phyloP scores from a whole-genome alignment of 1,284 basidiomycete species.

The Cryptococcus hybrid region DNA sequence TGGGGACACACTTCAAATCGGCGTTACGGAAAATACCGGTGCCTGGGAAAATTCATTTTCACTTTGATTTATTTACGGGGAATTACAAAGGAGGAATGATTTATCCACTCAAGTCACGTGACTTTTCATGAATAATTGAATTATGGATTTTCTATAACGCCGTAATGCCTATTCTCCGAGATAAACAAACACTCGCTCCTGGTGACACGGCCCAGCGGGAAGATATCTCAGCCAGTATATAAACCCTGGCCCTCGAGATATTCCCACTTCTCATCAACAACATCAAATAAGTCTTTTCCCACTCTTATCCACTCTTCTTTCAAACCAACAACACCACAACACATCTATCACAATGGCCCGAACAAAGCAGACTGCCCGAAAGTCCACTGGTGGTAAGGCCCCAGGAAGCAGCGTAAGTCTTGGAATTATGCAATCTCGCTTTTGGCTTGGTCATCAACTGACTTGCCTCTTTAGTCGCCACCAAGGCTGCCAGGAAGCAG shows the following conservation, averaged over 20 bases:
- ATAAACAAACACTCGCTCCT: not conserved
- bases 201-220: not conserved
- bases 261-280: conserved; percentile 6
- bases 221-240: not conserved
- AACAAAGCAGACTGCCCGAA: conserved; percentile 62
- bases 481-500: conserved; percentile 73
- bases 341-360: conserved; percentile 40
- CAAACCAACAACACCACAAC: conserved; percentile 9
- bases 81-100: no score
- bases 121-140: no score
- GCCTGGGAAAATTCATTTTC: no score
- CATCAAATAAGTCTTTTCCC: conserved; percentile 1
- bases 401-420: no score
- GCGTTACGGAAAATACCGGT: no score
- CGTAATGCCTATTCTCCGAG: not conserved
- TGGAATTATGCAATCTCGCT: not conserved
- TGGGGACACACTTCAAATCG: no score
- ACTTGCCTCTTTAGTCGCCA: conserved; percentile 54
- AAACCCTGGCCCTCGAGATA: conserved; percentile 34
- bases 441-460: conserved; percentile 1
- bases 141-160: not conserved
- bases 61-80: no score
- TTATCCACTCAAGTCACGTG: no score
- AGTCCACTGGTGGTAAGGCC: conserved; percentile 61
- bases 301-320: conserved; percentile 34